Base-by-base conservation (phyloP, 2,329 filamentous ascomycete genomes). In the Cladophialophora carrionii region DNA sequence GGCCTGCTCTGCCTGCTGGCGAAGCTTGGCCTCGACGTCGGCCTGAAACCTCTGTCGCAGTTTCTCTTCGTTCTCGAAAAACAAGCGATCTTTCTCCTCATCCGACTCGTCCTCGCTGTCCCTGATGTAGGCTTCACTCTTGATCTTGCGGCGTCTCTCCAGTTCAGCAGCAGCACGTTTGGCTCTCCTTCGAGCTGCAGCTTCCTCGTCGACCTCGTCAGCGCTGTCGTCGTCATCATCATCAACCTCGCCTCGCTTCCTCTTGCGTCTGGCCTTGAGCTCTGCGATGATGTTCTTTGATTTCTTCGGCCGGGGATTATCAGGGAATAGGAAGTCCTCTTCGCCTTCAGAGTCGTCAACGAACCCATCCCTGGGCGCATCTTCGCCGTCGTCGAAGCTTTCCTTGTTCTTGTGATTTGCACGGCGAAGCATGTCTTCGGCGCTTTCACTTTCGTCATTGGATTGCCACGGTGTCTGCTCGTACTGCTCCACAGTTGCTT, bases 31-130 rank as follows among this genome's bases (percentile, higher is more conserved):
- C 31, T 77, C 78, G 58, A 83, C 84, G 29, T 60, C 49, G 12
- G 48, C 57, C 29, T 49, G 46, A 52, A 48, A 60, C 55, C 84
- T 84, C 68, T 86, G 82, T 56, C 90, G 82, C 65, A 89, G 82
- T 69, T 84, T 79, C 75, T 88, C 87, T 77, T 97, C 93, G 17
- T 85, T 83, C 2, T 84, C 87, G 77, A 94, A 97, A 78, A 97
- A 97, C 22, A 85, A 87, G 24, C 75, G 81, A 77, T 90, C 86
- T 63, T 86, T 85, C 54, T 92, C 91, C 37, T 85, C 87, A 73
- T 96, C 92, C n/a, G 85, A 88, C 71, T 96, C 92, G 60, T 98
- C 95, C 74, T 98, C 95, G 70, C 90, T 92, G 43, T 89, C 88
- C 64, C 89, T 86, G 57, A 99, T 90, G 72, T 88, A 94, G 46